A percentile compares a stretch with the other conserved stretches of the same genome.
These are phyloP conservation scores for Aphanomyces stellatus DNA, from an alignment of 352 stramenopile species.

Conservation along the genomic window DNA sequence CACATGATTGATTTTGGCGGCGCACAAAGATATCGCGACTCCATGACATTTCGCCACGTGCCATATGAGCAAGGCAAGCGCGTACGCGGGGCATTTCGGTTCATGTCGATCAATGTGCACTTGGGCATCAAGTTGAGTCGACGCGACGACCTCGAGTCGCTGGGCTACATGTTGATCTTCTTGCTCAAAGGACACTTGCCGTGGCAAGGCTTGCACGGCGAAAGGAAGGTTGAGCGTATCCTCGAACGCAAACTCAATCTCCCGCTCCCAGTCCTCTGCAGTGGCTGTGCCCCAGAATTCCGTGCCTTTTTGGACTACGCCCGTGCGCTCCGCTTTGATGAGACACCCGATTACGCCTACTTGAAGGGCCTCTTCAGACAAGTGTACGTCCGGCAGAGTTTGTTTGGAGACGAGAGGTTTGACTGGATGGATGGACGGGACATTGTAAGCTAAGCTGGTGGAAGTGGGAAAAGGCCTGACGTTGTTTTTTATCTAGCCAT, in stretches of 20 bases:
- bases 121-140: slow-evolving; percentile 88
- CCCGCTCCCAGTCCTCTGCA: slow-evolving; percentile 32
- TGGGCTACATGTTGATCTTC: slow-evolving; percentile 86
- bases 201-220: slow-evolving; percentile 93
- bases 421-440: too few relatives aligned
- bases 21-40: slow-evolving; percentile 92
- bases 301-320: slow-evolving; percentile 72
- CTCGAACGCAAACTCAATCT: slow-evolving; percentile 92
- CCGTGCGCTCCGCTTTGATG: slow-evolving; percentile 89
- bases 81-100: slow-evolving; percentile 89
- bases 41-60: slow-evolving; percentile 90
- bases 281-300: slow-evolving; percentile 40
- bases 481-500: too few relatives aligned
- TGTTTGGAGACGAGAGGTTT: background rate
- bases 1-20: slow-evolving; percentile 95
- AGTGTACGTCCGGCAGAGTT: slow-evolving; percentile 20
- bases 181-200: slow-evolving; percentile 89
- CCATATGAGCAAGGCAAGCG: slow-evolving; percentile 93
- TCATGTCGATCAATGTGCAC: slow-evolving; percentile 93
- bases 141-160: slow-evolving; percentile 90
- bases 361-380: slow-evolving; percentile 77
- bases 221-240: slow-evolving; percentile 95
- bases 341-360: slow-evolving; percentile 92
- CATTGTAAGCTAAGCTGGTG: too few relatives aligned
- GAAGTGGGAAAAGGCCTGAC: too few relatives aligned